phyloP scores from a whole-genome alignment of 2,329 filamentous ascomycete genomes.

The Fusarium sp. region DNA sequence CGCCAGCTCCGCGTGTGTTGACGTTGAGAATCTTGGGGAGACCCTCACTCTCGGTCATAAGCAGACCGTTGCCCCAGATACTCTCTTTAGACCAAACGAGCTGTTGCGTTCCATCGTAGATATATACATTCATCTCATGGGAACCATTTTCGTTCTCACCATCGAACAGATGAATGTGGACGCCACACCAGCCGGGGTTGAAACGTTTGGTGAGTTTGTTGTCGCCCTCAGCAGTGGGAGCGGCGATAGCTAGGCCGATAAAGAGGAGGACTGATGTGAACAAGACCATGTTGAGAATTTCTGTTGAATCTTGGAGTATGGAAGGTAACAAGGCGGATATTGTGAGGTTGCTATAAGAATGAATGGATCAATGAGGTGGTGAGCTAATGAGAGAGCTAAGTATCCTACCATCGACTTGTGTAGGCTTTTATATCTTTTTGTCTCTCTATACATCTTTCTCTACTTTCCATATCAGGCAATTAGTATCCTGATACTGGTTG shows the following conservation, averaged over 20 bases:
- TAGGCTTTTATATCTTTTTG: too few species aligned
- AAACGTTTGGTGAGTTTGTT: conserved; percentile 9
- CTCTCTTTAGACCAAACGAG: conserved; percentile 8
- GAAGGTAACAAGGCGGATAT: too few species aligned
- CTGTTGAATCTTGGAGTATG: neutral
- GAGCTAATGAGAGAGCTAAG: too few species aligned
- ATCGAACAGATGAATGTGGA: conserved; percentile 4
- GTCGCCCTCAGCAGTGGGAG: neutral
- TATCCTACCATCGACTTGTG: too few species aligned
- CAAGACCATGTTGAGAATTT: neutral
- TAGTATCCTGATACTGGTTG: neutral
- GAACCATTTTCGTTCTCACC: conserved; percentile 5
- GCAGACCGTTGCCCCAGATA: neutral
- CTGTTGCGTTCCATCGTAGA: conserved; percentile 9
- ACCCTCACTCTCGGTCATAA: conserved; percentile 2
- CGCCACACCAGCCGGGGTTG: conserved; percentile 14
- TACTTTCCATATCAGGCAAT: neutral
- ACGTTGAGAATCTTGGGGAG: conserved; percentile 5
- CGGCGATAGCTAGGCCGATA: neutral
- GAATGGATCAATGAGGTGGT: too few species aligned
- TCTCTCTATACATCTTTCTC: too few species aligned
- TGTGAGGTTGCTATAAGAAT: too few species aligned
- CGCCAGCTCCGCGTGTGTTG: neutral
- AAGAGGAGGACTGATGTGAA: conserved; percentile 1
- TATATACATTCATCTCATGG: conserved; percentile 9